Evolutionary conservation across 441 rosid genomes (phyloP), one percentile per base, ranked within the genome.

Genomic region (Mallotus japonicus): DNA sequence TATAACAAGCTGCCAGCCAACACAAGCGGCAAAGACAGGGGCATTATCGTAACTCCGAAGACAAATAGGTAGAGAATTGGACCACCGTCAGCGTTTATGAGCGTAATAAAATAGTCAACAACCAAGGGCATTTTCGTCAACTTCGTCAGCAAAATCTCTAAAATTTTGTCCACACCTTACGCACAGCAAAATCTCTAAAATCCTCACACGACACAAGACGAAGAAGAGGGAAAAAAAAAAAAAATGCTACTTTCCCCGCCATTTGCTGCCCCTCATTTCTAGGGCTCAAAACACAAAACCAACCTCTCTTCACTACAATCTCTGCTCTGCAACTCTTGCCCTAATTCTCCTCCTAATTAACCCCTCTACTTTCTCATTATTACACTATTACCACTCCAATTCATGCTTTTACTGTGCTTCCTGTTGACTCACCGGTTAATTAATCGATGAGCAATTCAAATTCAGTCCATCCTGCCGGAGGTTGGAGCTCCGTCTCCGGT

Each of bases 241-340:
- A 12, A 50, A 13, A 11, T 44, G 44, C 32, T 50, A 4, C 75
- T 64, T 84, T 83, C 84, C 91, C 89, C 96, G 97, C 95, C 97
- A 94, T 83, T 89, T 60, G 81, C 77, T 76, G 20, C 78, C 77
- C 73, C 68, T 62, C 57, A 62, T 74, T 67, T 78, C 83, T 87
- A 86, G 90, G 93, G 77, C 88, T 87, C 87, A 57, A 71, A 24
- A 14, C 44, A 13, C 15, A 10, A 60, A 20, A 67, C 13, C 32
- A 28, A 28, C 32, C 32, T 28, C 32, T 28, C 32, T 28, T 28
- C 32, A 28, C 32, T 28, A 28, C 32, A 28, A 28, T 28, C 32
- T 8, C 1, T 51, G 24, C 54, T 37, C 72, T 40, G 53, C 65
- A 65, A 62, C 73, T 37, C 75, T 16, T 0, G 17, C 86, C 83